phyloP scores from a whole-genome alignment of 1,284 basidiomycete genomes.

The Sporisorium graminicola region DNA sequence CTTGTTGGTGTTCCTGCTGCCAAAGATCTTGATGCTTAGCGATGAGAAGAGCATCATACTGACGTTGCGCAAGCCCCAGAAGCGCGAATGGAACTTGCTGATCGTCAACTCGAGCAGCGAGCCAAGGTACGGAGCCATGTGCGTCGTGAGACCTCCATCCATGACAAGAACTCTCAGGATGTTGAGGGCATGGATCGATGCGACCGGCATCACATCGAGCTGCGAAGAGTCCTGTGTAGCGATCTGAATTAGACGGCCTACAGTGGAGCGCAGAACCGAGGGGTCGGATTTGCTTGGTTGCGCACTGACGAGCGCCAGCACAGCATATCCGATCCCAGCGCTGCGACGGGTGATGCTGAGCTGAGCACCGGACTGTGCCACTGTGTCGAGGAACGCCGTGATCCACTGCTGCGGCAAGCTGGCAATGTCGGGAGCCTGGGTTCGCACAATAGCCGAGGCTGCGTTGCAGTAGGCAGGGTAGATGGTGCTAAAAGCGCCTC shows the following conservation, averaged over 20 bases:
- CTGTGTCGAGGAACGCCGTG: constrained; percentile 48
- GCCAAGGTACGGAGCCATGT: constrained; percentile 57
- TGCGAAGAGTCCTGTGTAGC: constrained; percentile 26
- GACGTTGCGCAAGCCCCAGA: constrained; percentile 70
- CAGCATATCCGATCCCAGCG: constrained; percentile 69
- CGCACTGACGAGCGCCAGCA: constrained; percentile 67
- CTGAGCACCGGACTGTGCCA: constrained; percentile 47
- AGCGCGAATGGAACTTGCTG: constrained; percentile 65
- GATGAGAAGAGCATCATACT: constrained; percentile 70
- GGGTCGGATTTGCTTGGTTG: constrained; percentile 43
- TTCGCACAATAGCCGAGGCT: constrained; percentile 56
- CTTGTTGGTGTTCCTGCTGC: constrained; percentile 47
- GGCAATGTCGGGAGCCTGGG: constrained; percentile 49
- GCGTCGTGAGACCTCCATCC: constrained; percentile 54
- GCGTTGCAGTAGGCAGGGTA: constrained; percentile 67
- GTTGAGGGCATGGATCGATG: constrained; percentile 68
- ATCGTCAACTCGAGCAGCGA: constrained; percentile 66
- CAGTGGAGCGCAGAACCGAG: constrained; percentile 33
- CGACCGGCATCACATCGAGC: constrained; percentile 37
- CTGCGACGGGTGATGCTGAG: constrained; percentile 70
- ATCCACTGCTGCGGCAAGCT: constrained; percentile 66
- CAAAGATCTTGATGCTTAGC: constrained; percentile 66
- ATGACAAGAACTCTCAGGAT: constrained; percentile 66
- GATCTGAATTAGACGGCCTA: constrained; percentile 45
- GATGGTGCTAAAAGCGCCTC: constrained; percentile 69